Evolutionary conservation across 2,329 filamentous ascomycete genomes (phyloP).

Genomic region (Lachnellula subtilissima): DNA sequence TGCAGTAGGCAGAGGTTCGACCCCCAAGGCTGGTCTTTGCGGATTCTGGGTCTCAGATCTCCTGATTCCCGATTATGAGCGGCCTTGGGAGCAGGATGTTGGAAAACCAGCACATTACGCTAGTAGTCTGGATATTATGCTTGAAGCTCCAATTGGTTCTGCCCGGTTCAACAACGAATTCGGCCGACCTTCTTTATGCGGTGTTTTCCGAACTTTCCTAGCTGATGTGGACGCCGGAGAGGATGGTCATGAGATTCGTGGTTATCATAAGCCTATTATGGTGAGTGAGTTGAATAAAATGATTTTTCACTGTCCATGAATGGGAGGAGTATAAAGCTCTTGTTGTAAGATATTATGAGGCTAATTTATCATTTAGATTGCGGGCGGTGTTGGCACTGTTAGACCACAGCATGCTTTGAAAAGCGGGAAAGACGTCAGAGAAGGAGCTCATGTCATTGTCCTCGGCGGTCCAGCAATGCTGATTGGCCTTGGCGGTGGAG

Average conservation of each 20-base stretch:
- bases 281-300: background rate
- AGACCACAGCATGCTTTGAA: conserved; percentile 89
- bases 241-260: conserved; percentile 63
- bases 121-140: conserved; percentile 93
- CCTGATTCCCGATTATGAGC: conserved; percentile 73
- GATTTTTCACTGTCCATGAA: background rate
- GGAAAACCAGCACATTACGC: conserved; percentile 90
- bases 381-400: conserved; percentile 89
- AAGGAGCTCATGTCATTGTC: conserved; percentile 87
- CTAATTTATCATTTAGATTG: conserved; percentile 47
- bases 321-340: no score
- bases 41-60: conserved; percentile 96
- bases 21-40: conserved; percentile 83
- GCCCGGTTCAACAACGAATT: conserved; percentile 98
- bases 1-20: conserved; percentile 86
- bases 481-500: conserved; percentile 91
- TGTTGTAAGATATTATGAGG: background rate
- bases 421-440: conserved; percentile 68
- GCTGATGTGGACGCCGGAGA: conserved; percentile 59
- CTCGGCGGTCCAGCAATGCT: conserved; percentile 96
- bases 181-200: conserved; percentile 79
- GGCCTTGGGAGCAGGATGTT: conserved; percentile 88
- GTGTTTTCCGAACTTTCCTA: conserved; percentile 87
- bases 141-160: conserved; percentile 91
- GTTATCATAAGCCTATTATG: conserved; percentile 98